phyloP scores from a whole-genome alignment of 345 rosid genomes.

The Eucalyptus pauciflora region DNA sequence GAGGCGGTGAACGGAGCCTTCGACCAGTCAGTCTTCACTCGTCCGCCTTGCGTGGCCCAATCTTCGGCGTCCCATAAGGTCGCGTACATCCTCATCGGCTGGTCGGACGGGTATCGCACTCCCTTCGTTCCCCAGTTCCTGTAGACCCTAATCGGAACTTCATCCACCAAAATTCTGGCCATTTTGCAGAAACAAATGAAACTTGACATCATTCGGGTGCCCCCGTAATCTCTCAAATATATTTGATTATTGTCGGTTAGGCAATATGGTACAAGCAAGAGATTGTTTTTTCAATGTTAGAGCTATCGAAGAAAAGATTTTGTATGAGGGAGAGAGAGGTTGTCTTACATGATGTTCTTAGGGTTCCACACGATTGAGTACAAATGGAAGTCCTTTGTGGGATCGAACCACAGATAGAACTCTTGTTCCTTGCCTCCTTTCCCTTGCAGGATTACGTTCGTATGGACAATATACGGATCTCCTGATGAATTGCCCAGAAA shows the following conservation, averaged over 20 bases:
- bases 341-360: constrained; percentile 28
- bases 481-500: constrained; percentile 50
- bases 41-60: constrained; percentile 63
- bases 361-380: constrained; percentile 57
- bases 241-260: not conserved
- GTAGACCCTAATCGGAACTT: constrained; percentile 48
- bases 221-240: not conserved
- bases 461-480: constrained; percentile 47
- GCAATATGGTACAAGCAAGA: not conserved
- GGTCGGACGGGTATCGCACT: constrained; percentile 36
- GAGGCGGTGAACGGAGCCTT: constrained; percentile 55
- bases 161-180: constrained; percentile 35
- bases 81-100: constrained; percentile 40
- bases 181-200: not conserved
- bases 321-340: not conserved
- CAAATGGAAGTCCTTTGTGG: constrained; percentile 46
- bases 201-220: not conserved
- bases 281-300: not conserved
- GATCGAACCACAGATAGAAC: constrained; percentile 48
- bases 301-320: not conserved
- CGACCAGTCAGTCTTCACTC: constrained; percentile 53
- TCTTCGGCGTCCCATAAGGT: constrained; percentile 54
- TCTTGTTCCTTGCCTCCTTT: constrained; percentile 52
- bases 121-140: constrained; percentile 34
- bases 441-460: constrained; percentile 37